Evolutionary conservation across 331 rosid genomes (phyloP).

Genomic region (Pyracantha coccinea): DNA sequence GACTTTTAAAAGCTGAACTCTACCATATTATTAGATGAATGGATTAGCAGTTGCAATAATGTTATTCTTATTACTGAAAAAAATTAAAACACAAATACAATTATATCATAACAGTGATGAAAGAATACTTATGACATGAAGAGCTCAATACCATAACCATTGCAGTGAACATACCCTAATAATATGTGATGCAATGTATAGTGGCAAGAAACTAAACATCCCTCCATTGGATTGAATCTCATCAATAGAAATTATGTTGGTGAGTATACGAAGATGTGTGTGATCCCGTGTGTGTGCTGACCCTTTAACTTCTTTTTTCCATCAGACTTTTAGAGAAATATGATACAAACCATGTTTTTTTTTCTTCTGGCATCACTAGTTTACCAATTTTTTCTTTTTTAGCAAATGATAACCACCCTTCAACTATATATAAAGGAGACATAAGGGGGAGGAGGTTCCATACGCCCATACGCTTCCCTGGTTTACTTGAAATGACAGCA

Average conservation of each 20-base stretch:
- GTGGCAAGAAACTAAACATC: not conserved
- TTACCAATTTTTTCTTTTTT: not conserved
- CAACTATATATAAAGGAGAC: not conserved
- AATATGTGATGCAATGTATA: not conserved
- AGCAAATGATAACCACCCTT: not conserved
- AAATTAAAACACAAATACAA: no score
- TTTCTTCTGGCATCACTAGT: not conserved
- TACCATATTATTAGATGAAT: constrained; percentile 22
- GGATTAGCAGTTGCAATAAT: not conserved
- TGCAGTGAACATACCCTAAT: not conserved
- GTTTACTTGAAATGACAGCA: not conserved
- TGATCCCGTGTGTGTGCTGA: not conserved
- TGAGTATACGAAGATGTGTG: not conserved
- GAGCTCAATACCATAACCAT: no score
- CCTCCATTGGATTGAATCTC: not conserved
- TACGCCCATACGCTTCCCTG: not conserved
- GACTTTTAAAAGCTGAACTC: constrained; percentile 93
- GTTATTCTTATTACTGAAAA: not conserved
- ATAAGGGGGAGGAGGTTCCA: not conserved
- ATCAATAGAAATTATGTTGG: not conserved
- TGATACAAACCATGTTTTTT: not conserved
- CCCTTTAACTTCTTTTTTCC: not conserved
- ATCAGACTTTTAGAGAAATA: not conserved
- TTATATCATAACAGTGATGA: no score
- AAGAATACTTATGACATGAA: no score